These are phyloP conservation scores for Vigna trinervia DNA, from an alignment of 306 rosid genomes.

Conservation along the genomic window DNA sequence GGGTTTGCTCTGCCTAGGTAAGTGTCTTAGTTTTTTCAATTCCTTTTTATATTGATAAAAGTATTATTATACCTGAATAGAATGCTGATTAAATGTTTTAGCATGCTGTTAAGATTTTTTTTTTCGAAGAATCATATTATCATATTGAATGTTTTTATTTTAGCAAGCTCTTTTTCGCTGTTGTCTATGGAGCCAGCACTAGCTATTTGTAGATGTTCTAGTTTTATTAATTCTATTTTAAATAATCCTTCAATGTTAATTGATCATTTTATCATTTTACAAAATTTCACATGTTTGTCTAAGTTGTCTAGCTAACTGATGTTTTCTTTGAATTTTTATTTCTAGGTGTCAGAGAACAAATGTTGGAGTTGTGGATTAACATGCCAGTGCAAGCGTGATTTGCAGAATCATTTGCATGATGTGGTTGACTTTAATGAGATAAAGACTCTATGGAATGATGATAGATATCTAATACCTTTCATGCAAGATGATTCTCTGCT, in stretches of 20 bases:
- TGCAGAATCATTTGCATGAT: constrained; percentile 78
- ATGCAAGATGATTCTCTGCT: constrained; percentile 74
- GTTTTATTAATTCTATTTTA: not conserved
- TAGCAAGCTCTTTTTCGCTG: not conserved
- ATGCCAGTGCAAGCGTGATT: constrained; percentile 59
- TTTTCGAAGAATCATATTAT: too few species aligned
- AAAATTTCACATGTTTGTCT: not conserved
- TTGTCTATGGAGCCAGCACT: not conserved
- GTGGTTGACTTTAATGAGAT: constrained; percentile 47
- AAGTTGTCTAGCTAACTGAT: not conserved
- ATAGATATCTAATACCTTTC: constrained; percentile 79
- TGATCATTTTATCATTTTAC: not conserved
- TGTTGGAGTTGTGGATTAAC: constrained; percentile 85
- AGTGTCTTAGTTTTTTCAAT: not conserved
- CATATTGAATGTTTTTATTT: too few species aligned
- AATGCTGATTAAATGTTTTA: not conserved
- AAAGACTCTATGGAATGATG: constrained; percentile 65
- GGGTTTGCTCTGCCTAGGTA: not conserved
- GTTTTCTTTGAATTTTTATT: constrained; percentile 16
- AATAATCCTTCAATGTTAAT: not conserved
- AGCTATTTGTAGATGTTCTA: not conserved
- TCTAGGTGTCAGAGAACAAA: constrained; percentile 71
- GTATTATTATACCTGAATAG: not conserved
- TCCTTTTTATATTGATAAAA: not conserved
- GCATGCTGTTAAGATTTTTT: not conserved